Evolutionary conservation across 345 rosid species (phyloP).

Genomic region (Litchi chinensis): DNA sequence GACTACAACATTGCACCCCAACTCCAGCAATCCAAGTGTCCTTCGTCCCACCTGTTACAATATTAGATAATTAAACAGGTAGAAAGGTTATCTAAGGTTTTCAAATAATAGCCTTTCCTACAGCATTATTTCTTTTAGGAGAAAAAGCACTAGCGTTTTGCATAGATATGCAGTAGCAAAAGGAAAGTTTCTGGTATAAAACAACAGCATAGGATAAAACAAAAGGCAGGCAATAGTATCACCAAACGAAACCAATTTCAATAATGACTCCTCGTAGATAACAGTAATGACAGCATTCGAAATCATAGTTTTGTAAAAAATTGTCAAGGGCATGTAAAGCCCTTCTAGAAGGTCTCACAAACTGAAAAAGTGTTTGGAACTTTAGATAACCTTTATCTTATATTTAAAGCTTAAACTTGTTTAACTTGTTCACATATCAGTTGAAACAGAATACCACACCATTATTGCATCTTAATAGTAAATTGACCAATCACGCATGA

Average conservation of each 20-base stretch:
- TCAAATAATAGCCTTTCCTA: neutral
- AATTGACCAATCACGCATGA: neutral
- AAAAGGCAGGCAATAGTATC: neutral
- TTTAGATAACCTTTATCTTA: neutral
- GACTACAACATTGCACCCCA: constrained; percentile 92
- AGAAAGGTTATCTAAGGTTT: constrained; percentile 2
- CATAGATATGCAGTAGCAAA: constrained; percentile 3
- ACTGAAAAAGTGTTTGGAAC: neutral
- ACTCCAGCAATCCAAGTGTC: constrained; percentile 92
- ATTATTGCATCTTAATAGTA: neutral
- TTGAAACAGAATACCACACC: constrained; percentile 6
- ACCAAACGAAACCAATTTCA: neutral
- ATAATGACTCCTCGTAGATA: neutral
- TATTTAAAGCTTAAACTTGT: neutral
- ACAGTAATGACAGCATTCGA: constrained; percentile 3
- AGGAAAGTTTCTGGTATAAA: constrained; percentile 12
- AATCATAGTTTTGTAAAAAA: neutral
- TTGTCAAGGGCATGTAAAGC: neutral
- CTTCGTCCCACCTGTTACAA: constrained; percentile 85
- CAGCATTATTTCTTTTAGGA: no score
- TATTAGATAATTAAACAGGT: constrained; percentile 17
- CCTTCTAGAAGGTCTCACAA: neutral
- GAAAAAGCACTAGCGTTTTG: neutral
- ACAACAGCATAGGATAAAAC: neutral
- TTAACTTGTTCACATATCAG: neutral